Conservation (phyloP, 2,329 filamentous ascomycete species). For the Lizonia empirigonia region DNA sequence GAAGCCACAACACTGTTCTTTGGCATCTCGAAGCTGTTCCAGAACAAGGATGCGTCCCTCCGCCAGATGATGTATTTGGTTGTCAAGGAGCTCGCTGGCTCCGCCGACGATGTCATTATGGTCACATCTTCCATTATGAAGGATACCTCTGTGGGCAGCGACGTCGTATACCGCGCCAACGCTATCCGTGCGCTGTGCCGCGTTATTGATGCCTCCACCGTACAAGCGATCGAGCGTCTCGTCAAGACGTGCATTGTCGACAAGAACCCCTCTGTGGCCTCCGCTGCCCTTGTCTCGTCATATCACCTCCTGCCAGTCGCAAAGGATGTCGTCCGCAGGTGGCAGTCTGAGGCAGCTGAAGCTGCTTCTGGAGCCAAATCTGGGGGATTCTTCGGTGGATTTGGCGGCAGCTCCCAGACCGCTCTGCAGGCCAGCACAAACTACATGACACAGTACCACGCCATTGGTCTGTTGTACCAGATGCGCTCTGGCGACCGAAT, state of each 20-base stretch:
- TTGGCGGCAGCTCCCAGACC: constrained; percentile 77
- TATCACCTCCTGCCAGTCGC: constrained; percentile 98
- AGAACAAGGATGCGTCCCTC: constrained; percentile 97
- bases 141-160: constrained; percentile 93
- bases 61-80: constrained; percentile 99
- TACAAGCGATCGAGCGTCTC: constrained; percentile 95
- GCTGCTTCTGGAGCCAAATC: constrained; percentile 90
- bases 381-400: constrained; percentile 88
- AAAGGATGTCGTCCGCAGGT: constrained; percentile 91
- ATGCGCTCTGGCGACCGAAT: constrained; percentile 98
- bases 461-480: constrained; percentile 95
- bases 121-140: constrained; percentile 99
- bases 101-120: constrained; percentile 99
- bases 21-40: constrained; percentile 95
- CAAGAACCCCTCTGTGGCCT: constrained; percentile 96
- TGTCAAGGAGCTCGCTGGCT: constrained; percentile 95
- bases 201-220: constrained; percentile 93
- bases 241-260: constrained; percentile 99
- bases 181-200: constrained; percentile 93
- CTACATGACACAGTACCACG: constrained; percentile 98
- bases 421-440: constrained; percentile 77
- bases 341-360: constrained; percentile 98
- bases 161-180: constrained; percentile 82
- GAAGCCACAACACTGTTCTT: constrained; percentile 99
- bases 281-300: constrained; percentile 92